Evolutionary conservation across 106 monocot species (phyloP), one percentile per base, ranked within the genome.

Genomic region (Dendrobium nobile): DNA sequence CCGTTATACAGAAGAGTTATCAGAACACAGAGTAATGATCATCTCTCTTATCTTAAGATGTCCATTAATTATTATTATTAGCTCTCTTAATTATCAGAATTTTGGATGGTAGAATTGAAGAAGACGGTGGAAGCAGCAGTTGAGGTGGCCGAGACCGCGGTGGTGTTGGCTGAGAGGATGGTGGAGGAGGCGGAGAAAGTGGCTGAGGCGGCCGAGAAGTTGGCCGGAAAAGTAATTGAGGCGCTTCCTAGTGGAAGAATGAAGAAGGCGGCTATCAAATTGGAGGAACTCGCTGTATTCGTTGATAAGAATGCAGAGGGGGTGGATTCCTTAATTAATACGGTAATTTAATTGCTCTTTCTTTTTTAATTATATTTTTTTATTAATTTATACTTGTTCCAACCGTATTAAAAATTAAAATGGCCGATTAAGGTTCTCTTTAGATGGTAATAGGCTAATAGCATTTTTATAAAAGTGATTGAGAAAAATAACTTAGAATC

Each of bases 181-280:
- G 75, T 47, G 75, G 75, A 75, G 45, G 75, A n/a, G 37, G 75
- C 45, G 44, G 45, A 75, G 75, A 75, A 45, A n/a, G 22, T 75
- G 22, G 75, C 22, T 9, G 75, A 75, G 45, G 22, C 42, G 45
- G 45, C 75, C 45, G 22, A 75, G 75, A 75, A 75, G 43, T 11
- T 47, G 45, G 43, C 11, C 37, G 45, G 19, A 18, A 41, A 43
- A 75, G 75, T 75, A 11, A 4, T 18, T 8, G n/a, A 75, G 8
- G 75, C 45, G 43, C 45, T 75, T 4, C 75, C 75, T 9, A n/a
- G 16, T 20, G 44, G 47, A 24, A 22, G 44, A 20, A 8, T 75
- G 0, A 75, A 47, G 75, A 45, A 75, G 75, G 42, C 45, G 4
- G 75, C 75, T 10, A 22, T 44, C 20, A 75, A 75, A 18, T 45